Evolutionary conservation across 208 protist genomes (phyloP), one percentile per base, ranked within the genome.

Genomic region (Acanthamoeba triangularis): DNA sequence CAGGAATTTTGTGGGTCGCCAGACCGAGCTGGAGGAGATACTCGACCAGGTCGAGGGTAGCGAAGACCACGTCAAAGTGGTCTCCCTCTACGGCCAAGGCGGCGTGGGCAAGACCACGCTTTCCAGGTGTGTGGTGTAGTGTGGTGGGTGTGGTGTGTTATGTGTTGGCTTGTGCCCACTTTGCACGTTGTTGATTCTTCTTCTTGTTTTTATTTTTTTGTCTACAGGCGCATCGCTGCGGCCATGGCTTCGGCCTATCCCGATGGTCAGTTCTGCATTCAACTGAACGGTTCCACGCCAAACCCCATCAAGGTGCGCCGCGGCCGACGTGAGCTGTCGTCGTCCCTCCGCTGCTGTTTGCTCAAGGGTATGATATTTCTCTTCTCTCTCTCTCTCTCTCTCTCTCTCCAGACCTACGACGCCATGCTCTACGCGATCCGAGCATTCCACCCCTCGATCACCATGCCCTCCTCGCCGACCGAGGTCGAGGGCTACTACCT

Each of bases 401-500:
- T n/a, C n/a, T n/a, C n/a, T n/a, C n/a, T n/a, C n/a, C 80, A 44
- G 41, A 65, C 87, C 30, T 63, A 93, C 61, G 87, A 93, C 28
- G 87, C 87, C 30, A 93, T 93, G 87, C 30, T 72, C 18, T 93
- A 93, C 63, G 74, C 87, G 16, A 72, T 93, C 33, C 87, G 87
- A 11, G 87, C 87, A 5, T 93, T 93, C 10, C 30, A 93, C 10
- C 87, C 87, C 8, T 74, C 54, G 3, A 72, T 72, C 87, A 28
- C 49, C 33, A 69, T 93, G 87, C 87, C 87, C 87, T 54, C 47
- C 28, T 72, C 63, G 10, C 37, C 61, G 35, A 33, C 88, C 13
- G 61, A 94, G 47, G 61, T 94, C 30, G 61, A 94, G n/a, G 88
- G 61, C 88, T 94, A 78, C 88, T 94, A 94, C 88, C 67, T 94